Evolutionary conservation across 2,329 filamentous ascomycete genomes (phyloP), one percentile per base, ranked within the genome.

Genomic region (Talaromyces sp.): DNA sequence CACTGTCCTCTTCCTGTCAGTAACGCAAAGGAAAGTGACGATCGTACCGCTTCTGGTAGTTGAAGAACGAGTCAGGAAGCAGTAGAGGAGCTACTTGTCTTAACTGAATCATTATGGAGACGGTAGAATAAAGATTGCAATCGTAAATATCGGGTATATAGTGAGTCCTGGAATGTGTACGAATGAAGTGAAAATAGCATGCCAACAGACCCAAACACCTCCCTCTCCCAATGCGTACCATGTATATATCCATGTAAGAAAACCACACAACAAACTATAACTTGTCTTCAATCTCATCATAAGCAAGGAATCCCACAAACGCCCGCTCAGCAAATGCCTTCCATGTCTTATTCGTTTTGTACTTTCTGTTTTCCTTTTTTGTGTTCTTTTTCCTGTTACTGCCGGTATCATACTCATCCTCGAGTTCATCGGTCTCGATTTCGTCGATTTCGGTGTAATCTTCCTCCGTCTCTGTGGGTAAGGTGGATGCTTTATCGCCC

Each of bases 251-350:
- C n/a, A 37, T 24, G 52, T 13, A 50, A 50, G 22, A 48, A 54
- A 22, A 14, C 9, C n/a, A 35, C 22, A 56, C n/a, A 54, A 56
- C 33, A 37, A 24, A 22, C 35, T 56, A 64, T 54, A 41, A 65
- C 61, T 72, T 67, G 31, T 76, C 70, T 57, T 84, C 75, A 65
- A 96, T 81, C 47, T 94, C 87, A 59, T 89, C 83, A 62, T 86
- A 80, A 60, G 87, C 83, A 70, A 90, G 79, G 3, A 89, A 93
- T 45, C 88, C 86, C 24, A 96, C 90, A 78, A 95, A 96, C 0
- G 93, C 93, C 64, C 92, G 87, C 66, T 82, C 77, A 33, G 96
- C 79, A 74, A 96, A 97, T 59, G 89, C 87, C 66, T 88, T 82
- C 93, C 93, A 97, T 6, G 87, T 82, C 74, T 89, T 87, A 74